Conservation (phyloP, 495 filamentous ascomycete genomes). For the Coniosporium apollinis region DNA sequence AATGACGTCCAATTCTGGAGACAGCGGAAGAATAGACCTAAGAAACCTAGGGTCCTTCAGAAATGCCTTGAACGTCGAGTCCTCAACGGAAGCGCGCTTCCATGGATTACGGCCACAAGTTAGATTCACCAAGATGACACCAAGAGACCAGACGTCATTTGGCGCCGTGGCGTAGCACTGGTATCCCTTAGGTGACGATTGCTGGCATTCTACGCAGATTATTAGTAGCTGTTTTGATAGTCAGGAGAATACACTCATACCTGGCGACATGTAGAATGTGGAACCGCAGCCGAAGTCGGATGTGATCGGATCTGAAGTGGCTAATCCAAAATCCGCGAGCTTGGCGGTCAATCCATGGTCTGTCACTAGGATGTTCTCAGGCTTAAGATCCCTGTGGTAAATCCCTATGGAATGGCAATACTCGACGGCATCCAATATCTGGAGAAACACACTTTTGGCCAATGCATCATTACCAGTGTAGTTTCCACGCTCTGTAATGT, state of each 20-base stretch:
- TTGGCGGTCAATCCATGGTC: conserved; percentile 79
- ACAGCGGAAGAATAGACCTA: conserved; percentile 81
- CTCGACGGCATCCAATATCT: conserved; percentile 93
- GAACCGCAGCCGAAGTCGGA: conserved; percentile 96
- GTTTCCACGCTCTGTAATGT: conserved; percentile 85
- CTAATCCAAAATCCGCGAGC: conserved; percentile 92
- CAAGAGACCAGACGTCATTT: conserved; percentile 96
- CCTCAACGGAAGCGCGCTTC: conserved; percentile 85
- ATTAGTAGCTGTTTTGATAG: conserved; percentile 1
- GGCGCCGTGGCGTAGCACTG: conserved; percentile 78
- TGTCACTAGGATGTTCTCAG: conserved; percentile 91
- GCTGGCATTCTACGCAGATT: conserved; percentile 69
- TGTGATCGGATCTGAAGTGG: conserved; percentile 65
- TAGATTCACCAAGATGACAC: conserved; percentile 93
- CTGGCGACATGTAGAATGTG: conserved; percentile 98
- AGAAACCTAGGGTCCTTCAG: conserved; percentile 74
- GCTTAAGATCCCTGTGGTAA: conserved; percentile 95
- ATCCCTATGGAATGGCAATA: conserved; percentile 87
- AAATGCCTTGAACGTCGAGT: conserved; percentile 91
- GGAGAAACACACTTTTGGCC: conserved; percentile 77
- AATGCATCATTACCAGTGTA: conserved; percentile 86
- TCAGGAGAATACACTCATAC: conserved; percentile 35
- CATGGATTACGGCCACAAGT: conserved; percentile 97
- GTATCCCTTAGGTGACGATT: conserved; percentile 58
- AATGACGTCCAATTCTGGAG: conserved; percentile 76